Percentiles rank a stretch among this genome's conserved stretches.
Conservation (phyloP, 129 eudicot genomes). For the Flaveria robusta region DNA sequence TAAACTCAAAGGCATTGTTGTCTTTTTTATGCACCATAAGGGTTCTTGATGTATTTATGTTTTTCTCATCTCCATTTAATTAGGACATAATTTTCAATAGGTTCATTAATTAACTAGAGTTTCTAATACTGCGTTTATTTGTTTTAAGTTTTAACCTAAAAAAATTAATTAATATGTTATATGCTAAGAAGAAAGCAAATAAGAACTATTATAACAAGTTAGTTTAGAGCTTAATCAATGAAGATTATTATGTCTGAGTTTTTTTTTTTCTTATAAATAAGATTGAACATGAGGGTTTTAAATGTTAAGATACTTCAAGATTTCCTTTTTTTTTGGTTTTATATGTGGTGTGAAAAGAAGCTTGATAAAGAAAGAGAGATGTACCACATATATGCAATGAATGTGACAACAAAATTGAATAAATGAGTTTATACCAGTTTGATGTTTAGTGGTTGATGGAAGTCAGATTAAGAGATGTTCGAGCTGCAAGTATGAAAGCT, state of each 20-base stretch:
- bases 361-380: constrained; percentile 19
- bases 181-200: neutral
- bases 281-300: neutral
- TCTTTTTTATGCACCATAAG: constrained; percentile 31
- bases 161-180: neutral
- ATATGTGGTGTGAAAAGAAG: constrained; percentile 22
- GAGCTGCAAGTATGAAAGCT: constrained; percentile 45
- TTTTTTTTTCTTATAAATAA: neutral
- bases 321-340: constrained; percentile 35
- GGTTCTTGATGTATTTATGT: constrained; percentile 14
- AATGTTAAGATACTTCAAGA: constrained; percentile 10
- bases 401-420: constrained; percentile 41
- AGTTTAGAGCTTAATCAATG: neutral
- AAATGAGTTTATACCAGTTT: constrained; percentile 47
- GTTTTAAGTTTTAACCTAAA: constrained; percentile 11
- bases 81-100: constrained; percentile 13
- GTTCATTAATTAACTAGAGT: neutral
- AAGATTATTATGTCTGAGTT: neutral
- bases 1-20: constrained; percentile 38
- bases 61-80: constrained; percentile 17
- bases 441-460: constrained; percentile 46
- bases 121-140: constrained; percentile 9
- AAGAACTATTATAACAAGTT: neutral
- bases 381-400: constrained; percentile 42
- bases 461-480: constrained; percentile 46